Percentiles rank a stretch among this genome's conserved stretches.
These are phyloP conservation scores for Phlebiopsis gigantea DNA, from an alignment of 768 basidiomycete genomes.

Conservation along the genomic window DNA sequence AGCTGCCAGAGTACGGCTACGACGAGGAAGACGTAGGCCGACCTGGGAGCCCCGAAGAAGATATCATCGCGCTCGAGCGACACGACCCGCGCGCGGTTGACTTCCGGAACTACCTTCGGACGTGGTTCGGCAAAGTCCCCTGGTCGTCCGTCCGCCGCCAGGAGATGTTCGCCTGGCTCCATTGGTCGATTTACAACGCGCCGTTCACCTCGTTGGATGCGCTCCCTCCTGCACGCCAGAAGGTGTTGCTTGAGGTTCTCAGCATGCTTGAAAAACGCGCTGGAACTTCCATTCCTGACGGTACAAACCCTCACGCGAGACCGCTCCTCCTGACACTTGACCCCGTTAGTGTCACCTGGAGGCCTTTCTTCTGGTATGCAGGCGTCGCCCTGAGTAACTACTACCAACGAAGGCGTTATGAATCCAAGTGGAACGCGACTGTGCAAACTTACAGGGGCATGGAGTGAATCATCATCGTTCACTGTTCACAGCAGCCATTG, in stretches of 20 bases:
- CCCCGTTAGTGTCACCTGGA: conserved; percentile 57
- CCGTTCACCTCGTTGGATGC: conserved; percentile 47
- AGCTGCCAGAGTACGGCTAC: conserved; percentile 43
- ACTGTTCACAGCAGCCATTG: neutral
- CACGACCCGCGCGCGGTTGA: conserved; percentile 70
- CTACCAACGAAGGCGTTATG: conserved; percentile 39
- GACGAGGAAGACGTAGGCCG: conserved; percentile 49
- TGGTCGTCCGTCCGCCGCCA: conserved; percentile 66
- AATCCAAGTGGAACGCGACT: conserved; percentile 35
- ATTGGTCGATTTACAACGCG: conserved; percentile 78
- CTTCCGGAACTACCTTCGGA: conserved; percentile 63
- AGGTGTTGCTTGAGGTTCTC: conserved; percentile 54
- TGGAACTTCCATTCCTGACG: conserved; percentile 58
- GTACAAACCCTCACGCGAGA: conserved; percentile 43
- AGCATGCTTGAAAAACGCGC: conserved; percentile 65
- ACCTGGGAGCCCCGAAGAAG: conserved; percentile 59
- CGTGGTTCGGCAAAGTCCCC: conserved; percentile 64
- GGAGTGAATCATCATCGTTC: conserved; percentile 45
- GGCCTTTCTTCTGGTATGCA: conserved; percentile 66
- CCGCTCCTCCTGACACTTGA: conserved; percentile 77
- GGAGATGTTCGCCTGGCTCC: conserved; percentile 70
- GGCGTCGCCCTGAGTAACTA: conserved; percentile 45
- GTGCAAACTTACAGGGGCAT: conserved; percentile 53
- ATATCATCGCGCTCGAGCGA: conserved; percentile 48
- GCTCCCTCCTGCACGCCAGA: conserved; percentile 41